phyloP scores from a whole-genome alignment of 2,329 filamentous ascomycete genomes.

The Ophiosphaerella herpotricha region DNA sequence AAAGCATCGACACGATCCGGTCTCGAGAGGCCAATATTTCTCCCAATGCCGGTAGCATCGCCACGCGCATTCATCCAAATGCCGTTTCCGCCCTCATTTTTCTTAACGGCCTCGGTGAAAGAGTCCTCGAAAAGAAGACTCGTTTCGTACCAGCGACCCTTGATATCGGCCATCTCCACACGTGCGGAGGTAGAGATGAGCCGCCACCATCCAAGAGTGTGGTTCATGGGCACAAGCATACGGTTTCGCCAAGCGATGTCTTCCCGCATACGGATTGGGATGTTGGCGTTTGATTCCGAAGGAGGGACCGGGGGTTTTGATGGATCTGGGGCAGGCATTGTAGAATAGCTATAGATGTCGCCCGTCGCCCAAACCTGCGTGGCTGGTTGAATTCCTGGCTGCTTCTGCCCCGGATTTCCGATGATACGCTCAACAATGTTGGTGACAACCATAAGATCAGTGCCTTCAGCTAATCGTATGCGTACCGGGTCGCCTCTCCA shows the following conservation, averaged over 20 bases:
- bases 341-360: conserved; percentile 58
- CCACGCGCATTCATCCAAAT: conserved; percentile 55
- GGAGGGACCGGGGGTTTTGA: conserved; percentile 42
- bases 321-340: conserved; percentile 31
- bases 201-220: conserved; percentile 50
- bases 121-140: conserved; percentile 51
- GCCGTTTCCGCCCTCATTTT: conserved; percentile 50
- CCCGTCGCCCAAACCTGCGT: conserved; percentile 51
- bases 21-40: conserved; percentile 32
- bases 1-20: conserved; percentile 49
- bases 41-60: conserved; percentile 39
- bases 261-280: conserved; percentile 58
- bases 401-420: conserved; percentile 13
- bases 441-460: conserved; percentile 56
- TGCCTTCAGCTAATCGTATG: conserved; percentile 51
- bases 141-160: conserved; percentile 66
- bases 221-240: conserved; percentile 45
- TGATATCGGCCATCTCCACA: conserved; percentile 55
- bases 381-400: conserved; percentile 18
- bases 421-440: conserved; percentile 49
- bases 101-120: conserved; percentile 40
- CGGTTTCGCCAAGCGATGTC: conserved; percentile 57
- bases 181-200: conserved; percentile 41
- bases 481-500: conserved; percentile 64
- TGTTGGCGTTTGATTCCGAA: conserved; percentile 45